Evolutionary conservation across 306 rosid species (phyloP), one percentile per base, ranked within the genome.

Genomic region (Cucurbita ficifolia): DNA sequence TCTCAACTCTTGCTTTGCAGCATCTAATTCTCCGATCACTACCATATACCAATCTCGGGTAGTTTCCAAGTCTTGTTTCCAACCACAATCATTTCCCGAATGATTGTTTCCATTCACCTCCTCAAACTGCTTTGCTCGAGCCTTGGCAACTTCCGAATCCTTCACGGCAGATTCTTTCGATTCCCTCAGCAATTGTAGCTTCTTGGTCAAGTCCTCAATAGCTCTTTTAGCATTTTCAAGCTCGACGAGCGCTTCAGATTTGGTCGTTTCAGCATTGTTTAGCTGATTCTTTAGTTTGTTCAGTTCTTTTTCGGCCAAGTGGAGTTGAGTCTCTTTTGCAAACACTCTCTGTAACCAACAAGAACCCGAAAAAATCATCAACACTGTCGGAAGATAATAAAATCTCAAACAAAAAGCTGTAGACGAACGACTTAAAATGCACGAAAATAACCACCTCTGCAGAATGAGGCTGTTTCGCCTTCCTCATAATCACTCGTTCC

Each of bases 301-400:
- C 83, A 95, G 81, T 79, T 91, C 96, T 80, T 87, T 95, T 73
- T 79, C 86, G 29, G 87, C 86, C 77, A 89, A 79, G 76, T 88
- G 99, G 81, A 91, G 90, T 76, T 88, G 90, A 33, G 96, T 89
- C 87, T 91, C 96, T 64, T 91, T 95, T 52, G 85, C 96, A 83
- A 89, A 73, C 42, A 91, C 92, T 80, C 91, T 88, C 99, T 95
- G 83, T 81, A 74, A 39, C 12, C 59, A 17, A 48, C 79, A 83
- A 72, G 75, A 81, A 76, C 71, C 68, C 7, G n/a, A 74, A 55
- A 49, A 33, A 59, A 67, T 82, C 54, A 18, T 17, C 24, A 36
- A 50, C 45, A 17, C 3, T 70, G 4, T 8, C 2, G 8, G 33
- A 68, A 46, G 55, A 68, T 7, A 14, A 22, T 4, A 48, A 13